Evolutionary conservation across 257 asterid genomes (phyloP), one percentile per base, ranked within the genome.

Genomic region (Gentiana dahurica): DNA sequence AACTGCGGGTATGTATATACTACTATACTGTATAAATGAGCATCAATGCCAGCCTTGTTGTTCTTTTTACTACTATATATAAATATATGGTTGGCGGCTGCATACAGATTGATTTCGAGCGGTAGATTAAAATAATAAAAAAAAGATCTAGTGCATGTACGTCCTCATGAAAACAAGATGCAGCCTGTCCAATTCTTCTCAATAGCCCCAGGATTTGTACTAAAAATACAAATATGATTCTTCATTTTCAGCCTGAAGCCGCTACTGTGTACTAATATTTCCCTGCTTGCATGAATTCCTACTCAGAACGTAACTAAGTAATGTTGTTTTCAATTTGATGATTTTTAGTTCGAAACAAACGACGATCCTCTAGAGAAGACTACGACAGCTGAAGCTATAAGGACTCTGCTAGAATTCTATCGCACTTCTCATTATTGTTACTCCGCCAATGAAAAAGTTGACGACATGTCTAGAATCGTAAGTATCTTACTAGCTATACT

Each of bases 361-460:
- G 97, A 92, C 61, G 99, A 92, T 74, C 97, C 99, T 60, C 85
- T 92, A 3, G 99, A 88, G 13, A 80, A 81, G 78, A 84, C 80
- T 13, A 85, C 97, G 37, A 88, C 97, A 2, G 64, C 85, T 4
- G 99, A 92, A 77, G 95, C 97, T 2, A 92, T 76, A n/a, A 78
- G 95, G 41, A 66, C 73, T 2, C 90, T 92, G 5, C 43, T 83
- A 1, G 90, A 79, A 50, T 68, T 78, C 13, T 88, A 85, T 54
- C 86, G 79, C 15, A 66, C 77, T 32, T 92, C 99, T 51, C 86
- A 76, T 47, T 80, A 78, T 68, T 58, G 63, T 57, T 81, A 83
- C 64, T 46, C 75, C 0, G 91, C 97, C 5, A 74, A 43, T 13
- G 87, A 85, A 69, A 88, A 76, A 76, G 90, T 92, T 52, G 90